Conservation (phyloP, 805 yeast genomes). For the Yamadazyma nakazawae region DNA sequence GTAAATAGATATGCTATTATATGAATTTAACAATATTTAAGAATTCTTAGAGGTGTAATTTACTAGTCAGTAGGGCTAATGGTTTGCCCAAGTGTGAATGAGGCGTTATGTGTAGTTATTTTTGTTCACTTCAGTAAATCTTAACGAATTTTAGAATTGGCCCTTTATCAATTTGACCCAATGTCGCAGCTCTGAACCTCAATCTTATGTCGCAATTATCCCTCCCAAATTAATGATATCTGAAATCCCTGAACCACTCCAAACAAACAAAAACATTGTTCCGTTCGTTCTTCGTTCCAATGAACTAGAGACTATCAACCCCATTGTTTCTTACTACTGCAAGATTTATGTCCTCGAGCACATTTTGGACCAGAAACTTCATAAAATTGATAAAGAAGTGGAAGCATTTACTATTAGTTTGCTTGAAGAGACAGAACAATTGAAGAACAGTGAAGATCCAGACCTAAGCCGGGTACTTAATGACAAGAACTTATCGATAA, state of each 20-base stretch:
- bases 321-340: slow-evolving; percentile 72
- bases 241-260: slow-evolving; percentile 25
- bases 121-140: too few species aligned
- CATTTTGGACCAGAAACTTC: slow-evolving; percentile 59
- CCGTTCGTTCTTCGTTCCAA: slow-evolving; percentile 52
- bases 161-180: neutral
- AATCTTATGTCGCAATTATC: neutral
- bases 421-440: slow-evolving; percentile 66
- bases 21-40: too few species aligned
- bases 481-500: slow-evolving; percentile 51
- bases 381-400: slow-evolving; percentile 50
- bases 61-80: neutral
- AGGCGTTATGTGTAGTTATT: too few species aligned
- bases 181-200: neutral
- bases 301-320: slow-evolving; percentile 58
- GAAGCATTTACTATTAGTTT: slow-evolving; percentile 59
- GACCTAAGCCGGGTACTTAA: slow-evolving; percentile 47
- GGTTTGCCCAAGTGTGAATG: too few species aligned
- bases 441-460: slow-evolving; percentile 42
- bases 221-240: slow-evolving; percentile 4
- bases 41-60: neutral
- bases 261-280: slow-evolving; percentile 32
- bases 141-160: too few species aligned
- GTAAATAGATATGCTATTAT: neutral
- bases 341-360: slow-evolving; percentile 66